Base-by-base conservation (phyloP, 2,329 filamentous ascomycete species). In the Didymella pomorum region DNA sequence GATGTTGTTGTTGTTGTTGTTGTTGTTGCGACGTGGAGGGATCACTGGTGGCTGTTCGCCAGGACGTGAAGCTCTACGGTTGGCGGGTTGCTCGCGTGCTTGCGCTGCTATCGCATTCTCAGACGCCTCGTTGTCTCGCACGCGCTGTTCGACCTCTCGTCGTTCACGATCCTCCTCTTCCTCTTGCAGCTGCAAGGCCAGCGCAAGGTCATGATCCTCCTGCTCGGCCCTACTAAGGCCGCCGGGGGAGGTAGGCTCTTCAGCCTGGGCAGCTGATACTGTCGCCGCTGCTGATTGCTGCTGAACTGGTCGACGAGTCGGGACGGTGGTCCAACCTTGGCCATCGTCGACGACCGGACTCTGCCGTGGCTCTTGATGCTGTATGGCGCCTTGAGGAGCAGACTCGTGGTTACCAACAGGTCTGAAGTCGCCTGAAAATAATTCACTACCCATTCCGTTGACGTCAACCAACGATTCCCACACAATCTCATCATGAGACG, bases 391-490 rank as follows among this genome's bases (percentile, higher is more conserved):
- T 47, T 60, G 61, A 12, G 62, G 54, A 12, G 67, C 61, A 3
- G 71, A 58, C 25, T 61, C 65, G 52, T 69, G 69, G 66, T 88
- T 88, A 20, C 92, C 89, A n/a, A 97, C 91, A 0, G 90, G 83
- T 29, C 89, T 86, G 76, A 98, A 98, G 70, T 98, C 93, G 1
- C 95, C 95, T 0, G 93, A 92, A 66, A 92, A 92, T 69, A 96
- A 92, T 72, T 93, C 91, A 2, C 91, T 88, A 14, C 86, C 86
- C 69, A 91, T 89, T 8, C 95, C 95, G 50, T 89, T 95, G 21
- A 97, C 89, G 68, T 98, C 94, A 0, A 90, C 89, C 2, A 99
- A 82, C 10, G 90, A 95, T 77, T 99, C 95, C 95, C 95, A 99
- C 0, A 99, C 92, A 12, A 99, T 88, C 73, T 98, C 94, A 16